These are phyloP conservation scores for Penstemon barbatus DNA, from an alignment of 257 asterid genomes.

Conservation along the genomic window DNA sequence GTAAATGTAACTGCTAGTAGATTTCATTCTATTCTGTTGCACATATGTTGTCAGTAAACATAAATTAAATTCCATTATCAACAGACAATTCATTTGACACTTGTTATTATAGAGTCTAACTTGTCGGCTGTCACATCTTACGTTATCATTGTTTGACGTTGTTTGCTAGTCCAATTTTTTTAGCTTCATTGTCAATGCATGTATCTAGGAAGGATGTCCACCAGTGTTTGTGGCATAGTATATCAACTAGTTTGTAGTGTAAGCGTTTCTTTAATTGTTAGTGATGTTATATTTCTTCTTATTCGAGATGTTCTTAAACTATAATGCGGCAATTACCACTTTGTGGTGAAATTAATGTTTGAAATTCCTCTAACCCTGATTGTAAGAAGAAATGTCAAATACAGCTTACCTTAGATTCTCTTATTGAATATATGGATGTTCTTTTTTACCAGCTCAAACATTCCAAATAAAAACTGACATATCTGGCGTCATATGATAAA, in stretches of 20 bases:
- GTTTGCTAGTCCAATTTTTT: background rate
- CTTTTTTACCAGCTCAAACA: slow-evolving; percentile 5
- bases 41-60: slow-evolving; percentile 3
- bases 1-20: slow-evolving; percentile 17
- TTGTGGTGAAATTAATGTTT: background rate
- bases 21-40: slow-evolving; percentile 20
- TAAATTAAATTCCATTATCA: slow-evolving; percentile 6
- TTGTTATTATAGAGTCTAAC: slow-evolving; percentile 8
- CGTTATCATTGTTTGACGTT: background rate
- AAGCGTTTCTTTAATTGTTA: slow-evolving; percentile 1
- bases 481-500: slow-evolving; percentile 7
- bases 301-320: background rate
- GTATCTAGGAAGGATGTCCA: slow-evolving; percentile 1
- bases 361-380: background rate
- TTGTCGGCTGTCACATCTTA: background rate
- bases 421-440: slow-evolving; percentile 3
- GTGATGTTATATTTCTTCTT: background rate
- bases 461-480: background rate
- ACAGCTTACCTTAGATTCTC: slow-evolving; percentile 2
- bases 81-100: slow-evolving; percentile 4
- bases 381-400: slow-evolving; percentile 10
- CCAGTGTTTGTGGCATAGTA: slow-evolving; percentile 10
- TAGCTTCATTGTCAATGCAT: slow-evolving; percentile 4
- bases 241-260: slow-evolving; percentile 7
- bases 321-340: background rate